Percentiles rank a stretch among this genome's conserved stretches.
phyloP scores from a whole-genome alignment of 208 protist species.

The Acanthamoeba castellanii region DNA sequence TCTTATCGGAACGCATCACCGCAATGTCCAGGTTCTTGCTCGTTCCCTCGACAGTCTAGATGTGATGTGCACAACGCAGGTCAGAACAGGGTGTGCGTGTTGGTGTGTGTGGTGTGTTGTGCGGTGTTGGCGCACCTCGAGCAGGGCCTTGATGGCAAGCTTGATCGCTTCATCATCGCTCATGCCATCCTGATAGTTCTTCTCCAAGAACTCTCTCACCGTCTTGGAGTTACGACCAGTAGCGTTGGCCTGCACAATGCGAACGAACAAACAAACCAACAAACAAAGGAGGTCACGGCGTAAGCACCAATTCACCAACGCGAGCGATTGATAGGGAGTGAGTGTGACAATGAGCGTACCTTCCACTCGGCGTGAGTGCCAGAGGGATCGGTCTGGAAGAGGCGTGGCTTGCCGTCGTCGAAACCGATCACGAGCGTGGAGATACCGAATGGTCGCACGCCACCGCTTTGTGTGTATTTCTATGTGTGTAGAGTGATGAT shows the following conservation, averaged over 20 bases:
- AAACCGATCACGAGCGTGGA: slow-evolving; percentile 99
- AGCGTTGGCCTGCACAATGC: slow-evolving; percentile 84
- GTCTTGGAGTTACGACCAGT: slow-evolving; percentile 97
- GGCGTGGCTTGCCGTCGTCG: slow-evolving; percentile 96
- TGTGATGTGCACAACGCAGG: too few relatives aligned
- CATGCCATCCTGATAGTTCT: slow-evolving; percentile 95
- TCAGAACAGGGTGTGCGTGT: too few relatives aligned
- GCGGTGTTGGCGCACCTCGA: slow-evolving; percentile 96
- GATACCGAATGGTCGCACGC: slow-evolving; percentile 99
- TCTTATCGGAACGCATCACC: slow-evolving; percentile 20
- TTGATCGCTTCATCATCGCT: slow-evolving; percentile 95
- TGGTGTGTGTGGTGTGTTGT: too few relatives aligned
- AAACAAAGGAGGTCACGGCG: background rate
- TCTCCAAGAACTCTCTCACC: slow-evolving; percentile 99
- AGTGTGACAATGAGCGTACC: slow-evolving; percentile 79
- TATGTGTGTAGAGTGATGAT: slow-evolving; percentile 28
- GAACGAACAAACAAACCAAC: background rate
- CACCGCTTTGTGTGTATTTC: slow-evolving; percentile 97
- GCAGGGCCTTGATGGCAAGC: slow-evolving; percentile 97
- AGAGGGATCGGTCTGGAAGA: slow-evolving; percentile 96
- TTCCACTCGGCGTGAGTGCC: slow-evolving; percentile 94
- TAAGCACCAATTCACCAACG: background rate
- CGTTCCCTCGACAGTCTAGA: slow-evolving; percentile 91
- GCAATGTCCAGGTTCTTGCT: slow-evolving; percentile 94
- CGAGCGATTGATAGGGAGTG: background rate